Percentiles rank a stretch among this genome's conserved stretches.
These are phyloP conservation scores for Fusarium pilosicola DNA, from an alignment of 2,329 filamentous ascomycete genomes.

Conservation along the genomic window DNA sequence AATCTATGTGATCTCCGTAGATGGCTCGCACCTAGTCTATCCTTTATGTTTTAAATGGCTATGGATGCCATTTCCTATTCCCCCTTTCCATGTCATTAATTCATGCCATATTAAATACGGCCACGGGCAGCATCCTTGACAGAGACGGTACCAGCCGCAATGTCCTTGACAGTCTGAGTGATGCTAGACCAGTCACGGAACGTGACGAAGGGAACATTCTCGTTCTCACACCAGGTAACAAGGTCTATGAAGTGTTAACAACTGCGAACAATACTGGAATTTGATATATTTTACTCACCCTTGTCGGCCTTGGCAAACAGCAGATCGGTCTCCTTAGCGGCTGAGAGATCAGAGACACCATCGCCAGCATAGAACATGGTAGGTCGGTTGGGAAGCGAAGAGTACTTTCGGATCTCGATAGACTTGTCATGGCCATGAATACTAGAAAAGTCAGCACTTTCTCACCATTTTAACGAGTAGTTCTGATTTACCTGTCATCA, in stretches of 20 bases:
- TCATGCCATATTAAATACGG: conserved; percentile 44
- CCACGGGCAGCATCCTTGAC: conserved; percentile 75
- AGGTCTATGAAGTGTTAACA: conserved; percentile 67
- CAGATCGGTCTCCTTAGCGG: conserved; percentile 90
- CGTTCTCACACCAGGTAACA: conserved; percentile 84
- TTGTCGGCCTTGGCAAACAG: conserved; percentile 93
- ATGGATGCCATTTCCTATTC: neutral
- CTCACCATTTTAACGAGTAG: neutral
- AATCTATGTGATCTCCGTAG: conserved; percentile 23
- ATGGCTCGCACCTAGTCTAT: conserved; percentile 23
- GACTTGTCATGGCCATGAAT: conserved; percentile 98
- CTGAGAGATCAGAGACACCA: conserved; percentile 91
- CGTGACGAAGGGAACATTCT: conserved; percentile 86
- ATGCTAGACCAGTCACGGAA: conserved; percentile 89
- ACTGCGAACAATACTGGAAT: neutral
- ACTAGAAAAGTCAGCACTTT: conserved; percentile 53
- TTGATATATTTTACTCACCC: conserved; percentile 61
- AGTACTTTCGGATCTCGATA: conserved; percentile 88
- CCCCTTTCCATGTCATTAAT: conserved; percentile 3
- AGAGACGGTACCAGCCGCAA: conserved; percentile 76
- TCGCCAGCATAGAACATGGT: conserved; percentile 95
- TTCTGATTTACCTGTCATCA: conserved; percentile 73
- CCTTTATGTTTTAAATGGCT: conserved; percentile 17
- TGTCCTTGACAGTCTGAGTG: conserved; percentile 77
- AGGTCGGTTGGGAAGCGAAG: conserved; percentile 78